Evolutionary conservation across 2,329 filamentous ascomycete species (phyloP), one percentile per base, ranked within the genome.

Genomic region (Clarireedia hainanense): DNA sequence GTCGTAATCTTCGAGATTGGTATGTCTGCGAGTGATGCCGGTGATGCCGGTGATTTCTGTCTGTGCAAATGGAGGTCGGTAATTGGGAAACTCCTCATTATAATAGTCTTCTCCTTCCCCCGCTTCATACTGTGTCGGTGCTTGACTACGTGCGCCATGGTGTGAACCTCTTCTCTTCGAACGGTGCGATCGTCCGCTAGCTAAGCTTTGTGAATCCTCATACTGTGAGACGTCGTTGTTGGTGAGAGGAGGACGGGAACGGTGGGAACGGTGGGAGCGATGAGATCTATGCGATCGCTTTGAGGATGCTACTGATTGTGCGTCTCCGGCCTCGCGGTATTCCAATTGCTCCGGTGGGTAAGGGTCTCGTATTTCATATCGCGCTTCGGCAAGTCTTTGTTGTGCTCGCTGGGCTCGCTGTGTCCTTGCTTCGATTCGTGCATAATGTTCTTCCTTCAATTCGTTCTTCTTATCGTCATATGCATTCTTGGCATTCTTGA

Each of bases 391-490:
- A 3, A 67, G 56, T 26, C 76, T 76, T 50, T 34, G 27, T 4
- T 49, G 52, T 43, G 46, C 45, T 85, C 45, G 27, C 5, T 49
- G 52, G 36, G 46, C 45, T 85, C 60, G 85, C 80, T 54, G 85
- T 78, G 61, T 79, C 74, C 63, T 75, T 79, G 84, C 80, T 50
- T 78, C 75, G 42, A 76, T 67, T 60, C 78, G 77, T 40, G 75
- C 75, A 66, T 85, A 84, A 65, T 84, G 80, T 63, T 89, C 83
- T 20, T 85, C 83, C 69, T 84, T 84, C 64, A 96, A 80, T 63
- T 91, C 84, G 6, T 89, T 86, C 71, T 95, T 96, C 68, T 89
- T 89, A 67, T 95, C 89, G 56, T 85, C 80, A 73, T 97, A 97
- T 57, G 89, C 88, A 53, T 85, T 83, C 69, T 89, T 90, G 61